These are phyloP conservation scores for Halophytophthora polymorphica DNA, from an alignment of 352 stramenopile genomes.

Conservation along the genomic window DNA sequence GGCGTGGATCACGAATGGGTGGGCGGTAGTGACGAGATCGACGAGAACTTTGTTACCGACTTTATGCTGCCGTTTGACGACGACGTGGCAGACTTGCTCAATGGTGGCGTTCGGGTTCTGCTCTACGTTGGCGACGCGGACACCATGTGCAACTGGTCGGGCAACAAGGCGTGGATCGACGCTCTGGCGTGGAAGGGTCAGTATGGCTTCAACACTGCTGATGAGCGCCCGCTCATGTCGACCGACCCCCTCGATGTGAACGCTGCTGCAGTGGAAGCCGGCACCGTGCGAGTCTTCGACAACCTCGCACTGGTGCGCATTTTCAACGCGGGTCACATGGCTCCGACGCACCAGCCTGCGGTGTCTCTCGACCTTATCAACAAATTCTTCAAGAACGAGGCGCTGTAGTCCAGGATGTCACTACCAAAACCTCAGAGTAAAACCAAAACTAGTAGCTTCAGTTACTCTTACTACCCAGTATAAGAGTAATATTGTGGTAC, in stretches of 20 bases:
- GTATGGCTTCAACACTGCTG: constrained; percentile 65
- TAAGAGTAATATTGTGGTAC: too few relatives aligned
- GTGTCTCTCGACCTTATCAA: constrained; percentile 49
- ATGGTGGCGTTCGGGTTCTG: constrained; percentile 61
- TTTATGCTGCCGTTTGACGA: constrained; percentile 79
- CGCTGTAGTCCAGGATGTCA: not conserved
- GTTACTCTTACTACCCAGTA: constrained; percentile 3
- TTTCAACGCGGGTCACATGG: constrained; percentile 58
- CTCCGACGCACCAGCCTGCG: constrained; percentile 45
- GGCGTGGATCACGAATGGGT: constrained; percentile 28
- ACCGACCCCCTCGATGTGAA: constrained; percentile 16
- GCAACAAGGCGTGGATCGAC: constrained; percentile 92
- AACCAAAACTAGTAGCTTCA: not conserved
- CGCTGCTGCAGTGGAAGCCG: constrained; percentile 3
- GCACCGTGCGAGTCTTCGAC: constrained; percentile 33
- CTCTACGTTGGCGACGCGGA: constrained; percentile 96
- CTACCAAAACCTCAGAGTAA: not conserved
- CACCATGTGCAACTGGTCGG: constrained; percentile 95
- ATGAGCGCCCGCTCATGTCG: constrained; percentile 26
- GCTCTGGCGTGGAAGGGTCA: constrained; percentile 89
- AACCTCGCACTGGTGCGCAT: constrained; percentile 49
- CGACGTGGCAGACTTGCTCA: constrained; percentile 81
- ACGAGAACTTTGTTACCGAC: constrained; percentile 80
- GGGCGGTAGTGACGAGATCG: constrained; percentile 73
- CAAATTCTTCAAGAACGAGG: constrained; percentile 50